phyloP scores from a whole-genome alignment of 208 protist genomes.

The Leishmania tropica region DNA sequence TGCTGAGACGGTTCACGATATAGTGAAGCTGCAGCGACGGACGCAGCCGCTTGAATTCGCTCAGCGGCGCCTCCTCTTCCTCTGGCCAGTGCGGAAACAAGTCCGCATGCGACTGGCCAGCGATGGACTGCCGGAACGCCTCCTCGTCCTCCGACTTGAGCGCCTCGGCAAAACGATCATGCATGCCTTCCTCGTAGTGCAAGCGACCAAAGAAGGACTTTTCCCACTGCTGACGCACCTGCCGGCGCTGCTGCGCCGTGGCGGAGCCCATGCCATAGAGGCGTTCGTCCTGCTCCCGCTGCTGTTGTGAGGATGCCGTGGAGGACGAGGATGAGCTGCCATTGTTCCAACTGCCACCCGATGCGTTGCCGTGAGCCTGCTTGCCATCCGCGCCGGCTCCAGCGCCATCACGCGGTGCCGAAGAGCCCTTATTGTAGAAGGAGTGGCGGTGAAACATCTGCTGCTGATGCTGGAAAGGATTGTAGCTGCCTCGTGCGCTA shows the following conservation, averaged over 20 bases:
- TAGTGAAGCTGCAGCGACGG: constrained; percentile 62
- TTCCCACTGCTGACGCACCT: constrained; percentile 71
- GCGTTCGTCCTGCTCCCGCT: constrained; percentile 21
- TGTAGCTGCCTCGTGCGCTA: constrained; percentile 15
- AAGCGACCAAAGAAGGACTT: constrained; percentile 87
- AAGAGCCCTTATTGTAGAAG: constrained; percentile 50
- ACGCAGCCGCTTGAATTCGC: constrained; percentile 51
- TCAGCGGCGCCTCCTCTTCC: constrained; percentile 70
- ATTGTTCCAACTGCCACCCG: background rate
- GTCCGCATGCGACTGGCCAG: constrained; percentile 35
- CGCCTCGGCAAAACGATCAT: constrained; percentile 60
- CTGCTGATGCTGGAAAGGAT: constrained; percentile 45
- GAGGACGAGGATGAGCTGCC: constrained; percentile 18
- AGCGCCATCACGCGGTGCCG: constrained; percentile 6
- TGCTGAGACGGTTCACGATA: constrained; percentile 75
- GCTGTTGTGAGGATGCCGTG: background rate
- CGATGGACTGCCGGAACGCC: constrained; percentile 13
- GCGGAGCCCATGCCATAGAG: constrained; percentile 34
- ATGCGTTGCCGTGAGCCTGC: background rate
- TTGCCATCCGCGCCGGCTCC: background rate
- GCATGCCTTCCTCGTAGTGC: constrained; percentile 87
- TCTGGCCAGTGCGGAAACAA: constrained; percentile 72
- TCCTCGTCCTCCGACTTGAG: constrained; percentile 56
- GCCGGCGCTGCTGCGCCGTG: constrained; percentile 65
- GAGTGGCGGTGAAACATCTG: constrained; percentile 47